Evolutionary conservation across 148 eudicot genomes (phyloP), one percentile per base, ranked within the genome.

Genomic region (Heliosperma pusillum): DNA sequence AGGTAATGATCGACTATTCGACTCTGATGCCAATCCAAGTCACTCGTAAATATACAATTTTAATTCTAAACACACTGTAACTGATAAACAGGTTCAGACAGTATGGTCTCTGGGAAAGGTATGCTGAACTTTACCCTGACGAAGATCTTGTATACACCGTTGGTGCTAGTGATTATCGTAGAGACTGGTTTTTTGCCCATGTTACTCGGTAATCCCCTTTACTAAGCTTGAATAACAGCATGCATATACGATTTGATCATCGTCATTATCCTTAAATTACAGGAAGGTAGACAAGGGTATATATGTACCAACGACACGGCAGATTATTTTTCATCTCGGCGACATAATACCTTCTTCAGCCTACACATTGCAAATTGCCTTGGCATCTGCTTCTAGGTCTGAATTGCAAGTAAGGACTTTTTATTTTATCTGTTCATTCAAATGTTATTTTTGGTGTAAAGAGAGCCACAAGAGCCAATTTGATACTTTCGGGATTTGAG

Each of bases 51-150:
- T 33, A 3, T 33, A 33, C 2, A 33, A 33, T 33, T 33, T 33
- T 6, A 33, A 33, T 33, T 1, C 36, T 33, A 33, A 33, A 2
- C 5, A 3, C 5, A 3, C 36, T 33, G 36, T 33, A 33, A 33
- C 5, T 33, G 36, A 33, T 33, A 33, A 52, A 62, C 83, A 91
- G 97, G 79, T 92, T 62, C 70, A 84, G 92, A 74, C 97, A 92
- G 72, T 92, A 92, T 64, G 97, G 95, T 21, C 80, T 92, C 21
- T 92, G 97, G 97, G 97, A 92, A 74, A 82, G 88, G 0, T 92
- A 92, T 71, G 74, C 87, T 3, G 87, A 90, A 8, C 27, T 87
- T 25, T 90, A 90, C 73, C 86, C 92, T 2, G 57, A 72, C 0
- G 66, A 83, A n/a, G 97, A 92, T 83, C 86, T 92, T 33, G 75